Evolutionary conservation across 306 rosid species (phyloP).

Genomic region (Malus fusca): DNA sequence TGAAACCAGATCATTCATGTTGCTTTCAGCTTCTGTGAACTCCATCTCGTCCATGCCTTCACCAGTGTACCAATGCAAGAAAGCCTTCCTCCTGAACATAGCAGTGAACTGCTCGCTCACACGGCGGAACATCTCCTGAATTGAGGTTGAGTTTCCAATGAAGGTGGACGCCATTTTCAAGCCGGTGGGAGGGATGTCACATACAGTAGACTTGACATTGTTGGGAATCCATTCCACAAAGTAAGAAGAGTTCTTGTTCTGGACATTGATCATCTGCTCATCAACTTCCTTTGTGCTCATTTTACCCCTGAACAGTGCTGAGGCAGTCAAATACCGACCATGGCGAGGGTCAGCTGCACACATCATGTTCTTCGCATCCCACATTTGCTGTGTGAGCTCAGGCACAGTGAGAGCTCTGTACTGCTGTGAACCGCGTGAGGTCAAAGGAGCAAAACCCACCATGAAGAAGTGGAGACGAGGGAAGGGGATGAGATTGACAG

Average conservation of each 20-base stretch:
- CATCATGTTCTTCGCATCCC: constrained; percentile 86
- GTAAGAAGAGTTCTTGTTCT: constrained; percentile 72
- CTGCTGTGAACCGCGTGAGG: constrained; percentile 72
- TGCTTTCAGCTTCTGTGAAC: constrained; percentile 69
- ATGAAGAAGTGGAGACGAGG: constrained; percentile 72
- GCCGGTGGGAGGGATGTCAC: constrained; percentile 75
- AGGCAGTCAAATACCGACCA: constrained; percentile 64
- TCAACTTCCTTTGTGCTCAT: constrained; percentile 82
- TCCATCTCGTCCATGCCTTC: constrained; percentile 81
- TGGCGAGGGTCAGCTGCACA: constrained; percentile 75
- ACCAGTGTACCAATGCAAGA: constrained; percentile 71
- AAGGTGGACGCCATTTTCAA: constrained; percentile 72
- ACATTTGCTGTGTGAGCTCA: constrained; percentile 78
- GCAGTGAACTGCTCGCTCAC: constrained; percentile 73
- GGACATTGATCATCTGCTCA: constrained; percentile 70
- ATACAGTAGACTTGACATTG: constrained; percentile 70
- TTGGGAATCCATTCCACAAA: constrained; percentile 77
- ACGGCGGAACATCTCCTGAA: constrained; percentile 64
- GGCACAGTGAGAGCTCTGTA: constrained; percentile 67
- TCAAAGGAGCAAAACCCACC: constrained; percentile 72
- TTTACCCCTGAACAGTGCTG: constrained; percentile 71
- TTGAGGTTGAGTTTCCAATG: constrained; percentile 65
- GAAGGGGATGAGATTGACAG: constrained; percentile 62
- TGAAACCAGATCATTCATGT: constrained; percentile 67
- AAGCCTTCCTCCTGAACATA: constrained; percentile 71